Evolutionary conservation across 768 basidiomycete genomes (phyloP).

Genomic region (Mycena indigotica): DNA sequence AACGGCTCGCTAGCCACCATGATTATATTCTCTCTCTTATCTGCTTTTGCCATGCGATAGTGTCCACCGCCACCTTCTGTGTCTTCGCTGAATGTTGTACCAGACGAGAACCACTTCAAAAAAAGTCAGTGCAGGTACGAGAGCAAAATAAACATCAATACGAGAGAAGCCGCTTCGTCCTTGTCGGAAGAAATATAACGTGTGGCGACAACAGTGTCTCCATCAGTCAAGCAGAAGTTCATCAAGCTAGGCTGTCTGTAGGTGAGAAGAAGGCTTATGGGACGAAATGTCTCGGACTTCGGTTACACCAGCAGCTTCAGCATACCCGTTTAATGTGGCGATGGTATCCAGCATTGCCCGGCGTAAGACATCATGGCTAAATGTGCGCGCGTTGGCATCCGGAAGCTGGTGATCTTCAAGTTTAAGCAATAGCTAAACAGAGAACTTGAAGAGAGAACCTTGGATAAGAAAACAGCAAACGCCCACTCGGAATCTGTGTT

Average conservation of each 20-base stretch:
- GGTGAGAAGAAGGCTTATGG: background rate
- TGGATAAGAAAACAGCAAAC: conserved; percentile 88
- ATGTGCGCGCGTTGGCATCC: conserved; percentile 73
- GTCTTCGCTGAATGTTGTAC: conserved; percentile 91
- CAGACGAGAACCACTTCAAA: conserved; percentile 88
- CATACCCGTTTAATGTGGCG: conserved; percentile 70
- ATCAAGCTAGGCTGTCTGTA: conserved; percentile 72
- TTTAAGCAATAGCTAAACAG: conserved; percentile 2
- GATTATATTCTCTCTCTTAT: conserved; percentile 95
- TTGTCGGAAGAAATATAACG: conserved; percentile 91
- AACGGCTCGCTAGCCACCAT: conserved; percentile 94
- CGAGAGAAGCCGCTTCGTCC: conserved; percentile 91
- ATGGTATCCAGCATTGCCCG: conserved; percentile 91
- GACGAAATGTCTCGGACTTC: conserved; percentile 51
- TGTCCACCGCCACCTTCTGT: conserved; percentile 86
- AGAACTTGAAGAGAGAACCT: conserved; percentile 42
- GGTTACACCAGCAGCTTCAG: conserved; percentile 69
- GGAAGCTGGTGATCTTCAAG: conserved; percentile 57
- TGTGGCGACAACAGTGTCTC: conserved; percentile 89
- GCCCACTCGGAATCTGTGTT: conserved; percentile 99
- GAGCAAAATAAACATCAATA: conserved; percentile 26
- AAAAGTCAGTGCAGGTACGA: conserved; percentile 1
- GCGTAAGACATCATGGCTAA: conserved; percentile 71
- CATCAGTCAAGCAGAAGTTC: conserved; percentile 98
- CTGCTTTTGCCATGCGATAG: conserved; percentile 93